Evolutionary conservation across 768 basidiomycete species (phyloP), one percentile per base, ranked within the genome.

Genomic region (Tulasnella sp.): DNA sequence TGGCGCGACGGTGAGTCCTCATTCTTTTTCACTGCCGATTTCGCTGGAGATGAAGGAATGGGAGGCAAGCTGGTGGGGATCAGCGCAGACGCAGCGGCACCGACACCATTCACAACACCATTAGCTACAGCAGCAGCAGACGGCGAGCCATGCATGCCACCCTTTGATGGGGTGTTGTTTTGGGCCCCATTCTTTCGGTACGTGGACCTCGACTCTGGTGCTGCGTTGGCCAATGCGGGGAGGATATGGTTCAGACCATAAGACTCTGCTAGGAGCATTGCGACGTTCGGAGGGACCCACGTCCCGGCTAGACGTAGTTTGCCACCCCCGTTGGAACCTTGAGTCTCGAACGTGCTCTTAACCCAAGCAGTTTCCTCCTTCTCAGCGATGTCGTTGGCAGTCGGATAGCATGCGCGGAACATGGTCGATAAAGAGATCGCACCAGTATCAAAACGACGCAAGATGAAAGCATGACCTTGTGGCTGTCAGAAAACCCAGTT

Each of bases 351-450:
- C 66, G 74, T 79, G 19, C 84, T 81, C 68, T 85, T 87, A 61
- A 93, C 84, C 88, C 89, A 95, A 43, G 80, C 77, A 43, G 86
- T 76, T 70, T 96, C 93, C 11, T 72, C 73, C 70, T 80, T 84
- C 71, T 97, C 93, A 17, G 85, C 82, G 50, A 77, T 74, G 1
- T 92, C 88, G 44, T 75, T 74, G 3, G 91, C 87, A 41, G 77
- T 80, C 9, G 93, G 93, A 71, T 91, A 97, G 0, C 91, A 91
- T 7, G 92, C 92, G 61, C 92, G 88, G 74, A 88, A 95, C 92
- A 97, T 95, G 59, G 93, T 95, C 9, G 93, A 95, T 9, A 93
- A 80, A 64, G 85, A 88, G 72, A 97, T 80, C 19, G 91, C 91
- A 61, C 88, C 85, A 2, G 93, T 95, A 72, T 97, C 94, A 66